Evolutionary conservation across 1,139 yeast genomes (phyloP), one percentile per base, ranked within the genome.

Genomic region (Kodamaea ohmeri): DNA sequence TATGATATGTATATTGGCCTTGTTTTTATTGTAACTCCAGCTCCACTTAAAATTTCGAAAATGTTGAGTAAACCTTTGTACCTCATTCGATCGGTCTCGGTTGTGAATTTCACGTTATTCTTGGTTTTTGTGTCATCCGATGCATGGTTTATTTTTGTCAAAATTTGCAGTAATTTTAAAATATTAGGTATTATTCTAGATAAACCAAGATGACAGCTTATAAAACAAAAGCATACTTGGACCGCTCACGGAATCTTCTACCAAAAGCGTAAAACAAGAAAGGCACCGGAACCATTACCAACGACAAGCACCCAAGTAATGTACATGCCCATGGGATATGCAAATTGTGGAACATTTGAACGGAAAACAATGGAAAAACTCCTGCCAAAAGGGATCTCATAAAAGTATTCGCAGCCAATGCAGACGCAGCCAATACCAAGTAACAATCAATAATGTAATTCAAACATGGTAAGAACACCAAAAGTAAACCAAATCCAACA

Each of bases 331-430:
- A 89, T 55, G 84, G 80, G 36, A 78, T 76, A 25, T 87, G 83
- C 78, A 89, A 73, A 47, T 73, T 74, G 12, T 67, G 60, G 61
- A 88, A 87, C 96, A 89, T 80, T 56, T 73, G 83, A 18, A 70
- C 64, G 2, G 82, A 76, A 51, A 65, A 65, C 41, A 73, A 67
- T 29, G 80, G 73, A 58, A 73, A 67, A 4, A 65, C 71, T 32
- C 74, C 79, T 29, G 78, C 79, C 53, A 73, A 72, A 12, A 71
- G 61, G 2, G 87, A 78, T 69, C 89, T 76, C 47, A 83, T 58
- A 52, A 89, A 80, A 0, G 96, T 80, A 56, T 87, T 87, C n/a
- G 84, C 96, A 4, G 97, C 96, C 49, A 89, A 69, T 1, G 96
- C 96, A 18, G 95, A 83, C 4, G 96, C 96, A 4, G 96, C 95